Percentiles rank a stretch among this genome's conserved stretches.
These are phyloP conservation scores for Hordeum pubiflorum DNA, from an alignment of 202 grass and related monocot genomes.

Conservation along the genomic window DNA sequence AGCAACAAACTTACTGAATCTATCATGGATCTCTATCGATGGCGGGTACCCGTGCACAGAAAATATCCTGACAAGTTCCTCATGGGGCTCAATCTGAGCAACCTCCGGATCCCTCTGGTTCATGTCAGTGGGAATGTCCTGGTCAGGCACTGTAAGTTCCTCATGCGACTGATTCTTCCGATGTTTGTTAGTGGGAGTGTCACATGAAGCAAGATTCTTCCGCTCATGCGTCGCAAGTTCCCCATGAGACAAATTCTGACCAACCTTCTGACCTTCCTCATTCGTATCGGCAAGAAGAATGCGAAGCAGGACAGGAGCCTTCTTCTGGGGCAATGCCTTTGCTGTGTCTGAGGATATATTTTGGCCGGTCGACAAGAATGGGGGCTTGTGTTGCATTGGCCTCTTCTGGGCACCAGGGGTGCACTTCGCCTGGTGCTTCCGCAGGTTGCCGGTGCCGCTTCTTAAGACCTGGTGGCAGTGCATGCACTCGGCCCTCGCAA, in stretches of 20 bases:
- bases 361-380: conserved; percentile 15
- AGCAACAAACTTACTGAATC: conserved; percentile 21
- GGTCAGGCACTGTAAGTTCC: background rate
- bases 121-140: background rate
- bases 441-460: conserved; percentile 17
- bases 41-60: conserved; percentile 15
- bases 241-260: background rate
- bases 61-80: conserved; percentile 21
- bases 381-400: background rate
- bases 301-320: background rate
- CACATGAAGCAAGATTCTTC: background rate
- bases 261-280: background rate
- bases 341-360: background rate
- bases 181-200: background rate
- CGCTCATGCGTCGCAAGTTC: background rate
- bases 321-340: background rate
- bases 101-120: conserved; percentile 12
- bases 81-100: background rate
- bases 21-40: background rate
- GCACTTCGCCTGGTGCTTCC: conserved; percentile 20
- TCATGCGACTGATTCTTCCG: background rate
- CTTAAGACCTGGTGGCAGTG: conserved; percentile 19
- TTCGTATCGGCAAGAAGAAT: background rate
- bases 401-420: background rate
- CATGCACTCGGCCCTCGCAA: conserved; percentile 22